Conservation (phyloP, 164 flowering plant species). For the Aristolochia contorta region DNA sequence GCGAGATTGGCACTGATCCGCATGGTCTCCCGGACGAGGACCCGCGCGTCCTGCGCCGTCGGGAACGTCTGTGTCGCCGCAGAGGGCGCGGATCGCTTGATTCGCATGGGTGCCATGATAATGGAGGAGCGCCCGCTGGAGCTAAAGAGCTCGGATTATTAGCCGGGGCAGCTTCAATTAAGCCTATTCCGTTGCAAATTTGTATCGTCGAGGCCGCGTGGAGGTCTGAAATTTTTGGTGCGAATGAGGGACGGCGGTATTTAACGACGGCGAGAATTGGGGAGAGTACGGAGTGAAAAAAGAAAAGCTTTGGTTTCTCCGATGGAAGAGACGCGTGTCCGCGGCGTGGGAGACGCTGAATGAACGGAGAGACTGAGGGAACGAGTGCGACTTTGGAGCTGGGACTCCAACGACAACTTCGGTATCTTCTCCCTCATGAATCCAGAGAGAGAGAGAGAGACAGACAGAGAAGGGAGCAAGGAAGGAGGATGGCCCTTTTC, state of each 20-base stretch:
- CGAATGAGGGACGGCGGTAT: neutral
- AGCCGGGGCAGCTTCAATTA: too few species aligned
- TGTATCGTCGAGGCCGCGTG: too few species aligned
- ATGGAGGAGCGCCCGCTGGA: too few species aligned
- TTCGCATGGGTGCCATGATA: constrained; percentile 10
- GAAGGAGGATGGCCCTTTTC: too few species aligned
- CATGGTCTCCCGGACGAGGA: constrained; percentile 77
- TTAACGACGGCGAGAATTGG: neutral
- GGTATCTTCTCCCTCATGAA: too few species aligned
- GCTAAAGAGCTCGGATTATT: too few species aligned
- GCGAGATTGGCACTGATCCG: constrained; percentile 82
- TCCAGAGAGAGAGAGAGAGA: too few species aligned
- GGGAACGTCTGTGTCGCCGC: constrained; percentile 16
- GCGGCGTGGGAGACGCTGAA: neutral
- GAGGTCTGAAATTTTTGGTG: neutral
- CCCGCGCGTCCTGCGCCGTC: constrained; percentile 41
- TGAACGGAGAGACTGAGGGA: neutral
- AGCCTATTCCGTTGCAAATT: too few species aligned
- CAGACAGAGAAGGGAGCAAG: too few species aligned
- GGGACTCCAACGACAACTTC: neutral
- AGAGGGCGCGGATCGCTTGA: constrained; percentile 7
- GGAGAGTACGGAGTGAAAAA: neutral
- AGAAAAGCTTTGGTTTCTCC: constrained; percentile 3
- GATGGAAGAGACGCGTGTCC: neutral
- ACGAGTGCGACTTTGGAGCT: neutral